These are phyloP conservation scores for Lachnellula willkommii DNA, from an alignment of 2,329 filamentous ascomycete genomes.

Conservation along the genomic window DNA sequence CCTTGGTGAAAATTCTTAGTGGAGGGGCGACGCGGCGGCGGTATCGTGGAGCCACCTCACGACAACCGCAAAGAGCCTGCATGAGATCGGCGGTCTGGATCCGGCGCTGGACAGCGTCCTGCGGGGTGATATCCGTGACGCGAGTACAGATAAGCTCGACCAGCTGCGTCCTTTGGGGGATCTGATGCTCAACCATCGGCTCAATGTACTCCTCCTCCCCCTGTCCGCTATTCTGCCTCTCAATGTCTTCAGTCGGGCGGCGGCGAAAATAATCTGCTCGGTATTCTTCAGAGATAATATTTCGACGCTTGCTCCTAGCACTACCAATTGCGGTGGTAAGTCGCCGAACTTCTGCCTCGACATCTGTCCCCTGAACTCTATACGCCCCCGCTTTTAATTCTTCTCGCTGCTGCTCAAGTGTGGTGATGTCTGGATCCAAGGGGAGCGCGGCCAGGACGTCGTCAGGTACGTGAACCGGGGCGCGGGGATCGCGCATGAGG, in stretches of 20 bases:
- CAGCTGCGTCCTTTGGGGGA: slow-evolving; percentile 13
- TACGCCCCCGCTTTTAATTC: no score
- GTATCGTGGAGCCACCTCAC: slow-evolving; percentile 5
- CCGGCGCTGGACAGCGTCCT: slow-evolving; percentile 11
- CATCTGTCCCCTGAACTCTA: no score
- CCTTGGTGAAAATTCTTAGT: slow-evolving; percentile 1
- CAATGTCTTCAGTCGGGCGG: slow-evolving; percentile 15
- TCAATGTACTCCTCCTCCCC: slow-evolving; percentile 15
- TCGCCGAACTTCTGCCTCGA: neutral
- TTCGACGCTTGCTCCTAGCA: slow-evolving; percentile 7
- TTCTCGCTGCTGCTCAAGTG: no score
- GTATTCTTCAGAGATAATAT: slow-evolving; percentile 18
- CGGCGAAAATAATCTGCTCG: slow-evolving; percentile 11
- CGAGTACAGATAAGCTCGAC: slow-evolving; percentile 14
- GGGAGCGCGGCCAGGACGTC: slow-evolving; percentile 4
- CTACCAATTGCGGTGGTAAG: slow-evolving; percentile 10
- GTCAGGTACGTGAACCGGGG: slow-evolving; percentile 11
- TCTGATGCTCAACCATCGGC: slow-evolving; percentile 15
- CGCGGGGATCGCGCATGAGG: slow-evolving; percentile 12
- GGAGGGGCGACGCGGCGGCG: slow-evolving; percentile 2
- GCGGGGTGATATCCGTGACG: slow-evolving; percentile 7
- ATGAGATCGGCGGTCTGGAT: slow-evolving; percentile 13
- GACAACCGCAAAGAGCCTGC: slow-evolving; percentile 7
- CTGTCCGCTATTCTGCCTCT: slow-evolving; percentile 16
- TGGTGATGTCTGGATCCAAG: no score